phyloP scores from a whole-genome alignment of 2,329 filamentous ascomycete species.

The Pyricularia grisea region DNA sequence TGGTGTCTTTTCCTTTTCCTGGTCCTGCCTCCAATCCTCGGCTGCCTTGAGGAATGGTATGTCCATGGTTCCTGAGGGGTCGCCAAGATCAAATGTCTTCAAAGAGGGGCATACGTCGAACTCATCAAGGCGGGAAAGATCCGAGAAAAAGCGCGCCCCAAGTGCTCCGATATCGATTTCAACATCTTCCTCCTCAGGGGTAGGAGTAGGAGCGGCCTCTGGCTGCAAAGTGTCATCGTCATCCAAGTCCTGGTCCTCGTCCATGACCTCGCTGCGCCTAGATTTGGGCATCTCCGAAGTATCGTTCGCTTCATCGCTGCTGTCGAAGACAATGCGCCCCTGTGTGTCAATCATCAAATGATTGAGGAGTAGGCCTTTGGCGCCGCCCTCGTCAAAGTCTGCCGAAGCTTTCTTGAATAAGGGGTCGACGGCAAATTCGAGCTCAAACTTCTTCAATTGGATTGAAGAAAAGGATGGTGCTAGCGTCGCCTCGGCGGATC shows the following conservation, averaged over 20 bases:
- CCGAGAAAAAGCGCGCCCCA: slow-evolving; percentile 75
- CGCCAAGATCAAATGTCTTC: slow-evolving; percentile 86
- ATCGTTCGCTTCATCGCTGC: slow-evolving; percentile 74
- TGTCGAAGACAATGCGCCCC: slow-evolving; percentile 95
- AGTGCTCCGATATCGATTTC: slow-evolving; percentile 74
- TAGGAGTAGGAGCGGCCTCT: slow-evolving; percentile 13
- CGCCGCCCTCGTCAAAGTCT: slow-evolving; percentile 96
- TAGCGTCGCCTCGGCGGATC: slow-evolving; percentile 87
- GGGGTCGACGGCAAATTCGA: slow-evolving; percentile 93
- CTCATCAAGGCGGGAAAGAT: slow-evolving; percentile 65
- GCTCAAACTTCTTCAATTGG: slow-evolving; percentile 93
- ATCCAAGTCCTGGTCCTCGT: slow-evolving; percentile 27
- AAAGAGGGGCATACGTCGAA: slow-evolving; percentile 93
- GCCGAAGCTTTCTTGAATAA: slow-evolving; percentile 99
- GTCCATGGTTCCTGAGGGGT: slow-evolving; percentile 74
- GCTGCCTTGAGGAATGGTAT: slow-evolving; percentile 86
- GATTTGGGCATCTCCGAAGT: slow-evolving; percentile 23
- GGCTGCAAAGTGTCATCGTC: slow-evolving; percentile 26
- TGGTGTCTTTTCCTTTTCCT: slow-evolving; percentile 51
- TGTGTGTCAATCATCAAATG: slow-evolving; percentile 91
- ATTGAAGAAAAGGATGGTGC: slow-evolving; percentile 80
- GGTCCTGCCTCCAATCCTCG: slow-evolving; percentile 72
- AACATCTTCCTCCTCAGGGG: slow-evolving; percentile 40
- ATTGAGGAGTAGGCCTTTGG: slow-evolving; percentile 89
- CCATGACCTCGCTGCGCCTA: slow-evolving; percentile 23